phyloP scores from a whole-genome alignment of 176 grass and related monocot genomes.

The Bothriochloa decipiens region DNA sequence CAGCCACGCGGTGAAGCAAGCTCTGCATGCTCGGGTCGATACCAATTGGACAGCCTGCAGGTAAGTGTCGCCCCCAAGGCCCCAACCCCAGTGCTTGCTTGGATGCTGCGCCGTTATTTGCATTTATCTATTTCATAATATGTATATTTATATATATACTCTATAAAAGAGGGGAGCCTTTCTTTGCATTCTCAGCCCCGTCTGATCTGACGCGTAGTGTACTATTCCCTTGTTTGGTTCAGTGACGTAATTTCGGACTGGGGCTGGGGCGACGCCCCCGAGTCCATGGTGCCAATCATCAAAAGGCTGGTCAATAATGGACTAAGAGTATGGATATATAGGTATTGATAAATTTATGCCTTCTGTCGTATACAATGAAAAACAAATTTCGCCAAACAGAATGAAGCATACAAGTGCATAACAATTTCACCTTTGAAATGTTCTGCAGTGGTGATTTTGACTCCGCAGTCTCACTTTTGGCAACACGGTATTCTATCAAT shows the following conservation, averaged over 20 bases:
- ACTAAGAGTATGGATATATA: slow-evolving; percentile 43
- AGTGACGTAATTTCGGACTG: not conserved
- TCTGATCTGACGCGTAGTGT: no score
- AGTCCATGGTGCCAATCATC: slow-evolving; percentile 35
- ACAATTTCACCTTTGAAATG: not conserved
- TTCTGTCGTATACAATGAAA: not conserved
- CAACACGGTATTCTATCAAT: slow-evolving; percentile 43
- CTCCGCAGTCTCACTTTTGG: slow-evolving; percentile 30
- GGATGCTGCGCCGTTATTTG: no score
- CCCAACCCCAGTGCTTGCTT: not conserved
- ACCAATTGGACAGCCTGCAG: slow-evolving; percentile 36
- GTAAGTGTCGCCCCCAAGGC: not conserved
- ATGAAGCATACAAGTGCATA: no score
- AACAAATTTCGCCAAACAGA: not conserved
- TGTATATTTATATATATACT: no score
- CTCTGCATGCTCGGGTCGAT: slow-evolving; percentile 45
- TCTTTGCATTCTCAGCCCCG: not conserved
- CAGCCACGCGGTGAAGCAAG: slow-evolving; percentile 44
- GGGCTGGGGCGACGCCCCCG: slow-evolving; percentile 8
- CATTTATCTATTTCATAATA: no score
- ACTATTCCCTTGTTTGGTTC: not conserved
- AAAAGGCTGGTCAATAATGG: slow-evolving; percentile 15
- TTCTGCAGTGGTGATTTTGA: slow-evolving; percentile 55
- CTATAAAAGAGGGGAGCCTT: no score
- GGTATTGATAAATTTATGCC: not conserved